Base-by-base conservation (phyloP, 169 alveolate genomes). In the Besnoitia besnoiti region DNA sequence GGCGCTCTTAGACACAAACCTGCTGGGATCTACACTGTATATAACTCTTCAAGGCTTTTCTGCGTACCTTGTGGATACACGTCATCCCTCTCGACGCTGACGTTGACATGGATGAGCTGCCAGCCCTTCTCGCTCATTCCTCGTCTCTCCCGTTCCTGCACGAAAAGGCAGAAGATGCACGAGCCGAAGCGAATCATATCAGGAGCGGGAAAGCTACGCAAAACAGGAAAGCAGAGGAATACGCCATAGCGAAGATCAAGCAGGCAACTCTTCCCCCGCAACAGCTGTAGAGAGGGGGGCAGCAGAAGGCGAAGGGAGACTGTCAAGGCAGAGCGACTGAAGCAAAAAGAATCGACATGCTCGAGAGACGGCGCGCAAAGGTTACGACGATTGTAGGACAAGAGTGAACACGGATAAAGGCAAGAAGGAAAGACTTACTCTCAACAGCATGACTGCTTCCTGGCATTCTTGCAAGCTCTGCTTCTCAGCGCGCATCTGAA, bases 91-190 rank as follows among this genome's bases (percentile, higher is more conserved):
- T 85, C 91, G 35, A 85, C 46, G 37, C 91, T 55, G 55, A 50
- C 80, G 55, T n/a, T 85, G 39, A 85, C 91, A 42, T 85, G 91
- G 16, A 85, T 37, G 82, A 85, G 91, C 80, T 85, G 91, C 91
- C 61, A 50, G 39, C 79, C 76, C 27, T 14, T 50, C 30, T n/a
- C 10, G 27, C 33, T 7, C 44, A 27, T 40, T 2, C 91, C 91
- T 1, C 61, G 33, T 0, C 47, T 4, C 46, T 85, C 91, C 37
- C 67, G 14, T 0, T 46, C 80, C 91, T 85, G 55, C 39, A 55
- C 35, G 62, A 82, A 46, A n/a, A 4, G 2, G 21, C 14, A 30
- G n/a, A 73, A 73, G 44, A 73, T 19, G 46, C 3, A n/a, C 8
- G n/a, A 73, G 24, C 16, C 39, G 46, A n/a, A 73, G 44, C 5